Evolutionary conservation across 805 yeast genomes (phyloP).

Genomic region (Komagataella mondaviorum): DNA sequence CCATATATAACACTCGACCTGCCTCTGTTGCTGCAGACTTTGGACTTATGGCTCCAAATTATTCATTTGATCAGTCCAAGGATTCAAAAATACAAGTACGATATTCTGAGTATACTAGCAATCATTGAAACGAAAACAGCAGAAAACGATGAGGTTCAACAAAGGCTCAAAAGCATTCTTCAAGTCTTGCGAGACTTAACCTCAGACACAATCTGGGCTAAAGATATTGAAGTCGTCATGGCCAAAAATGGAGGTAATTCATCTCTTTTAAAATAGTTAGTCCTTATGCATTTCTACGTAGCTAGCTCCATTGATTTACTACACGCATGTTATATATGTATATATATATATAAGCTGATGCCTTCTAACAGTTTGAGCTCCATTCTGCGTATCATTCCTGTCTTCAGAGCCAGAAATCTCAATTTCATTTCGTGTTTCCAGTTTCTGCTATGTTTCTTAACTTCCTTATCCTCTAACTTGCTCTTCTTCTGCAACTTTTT

Average conservation of each 20-base stretch:
- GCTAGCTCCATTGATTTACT: neutral
- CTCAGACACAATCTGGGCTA: neutral
- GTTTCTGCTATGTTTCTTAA: neutral
- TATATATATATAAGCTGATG: neutral
- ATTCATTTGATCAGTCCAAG: neutral
- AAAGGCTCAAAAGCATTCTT: neutral
- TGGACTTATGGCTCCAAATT: neutral
- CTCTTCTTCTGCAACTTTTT: slow-evolving; percentile 35
- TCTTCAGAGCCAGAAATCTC: too few species aligned
- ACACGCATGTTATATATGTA: too few species aligned
- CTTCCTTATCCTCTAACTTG: neutral
- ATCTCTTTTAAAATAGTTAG: neutral
- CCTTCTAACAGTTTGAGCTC: neutral
- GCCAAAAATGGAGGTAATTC: neutral
- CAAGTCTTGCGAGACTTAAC: neutral
- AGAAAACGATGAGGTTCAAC: neutral
- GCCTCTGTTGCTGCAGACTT: neutral
- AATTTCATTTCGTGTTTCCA: neutral
- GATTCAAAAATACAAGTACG: neutral
- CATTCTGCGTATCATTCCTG: too few species aligned
- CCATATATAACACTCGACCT: neutral
- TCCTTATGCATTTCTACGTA: neutral
- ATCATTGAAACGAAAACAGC: neutral
- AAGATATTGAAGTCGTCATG: neutral
- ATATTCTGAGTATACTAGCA: neutral